Conservation (phyloP, 768 basidiomycete species). For the Termitomyces heimii region DNA sequence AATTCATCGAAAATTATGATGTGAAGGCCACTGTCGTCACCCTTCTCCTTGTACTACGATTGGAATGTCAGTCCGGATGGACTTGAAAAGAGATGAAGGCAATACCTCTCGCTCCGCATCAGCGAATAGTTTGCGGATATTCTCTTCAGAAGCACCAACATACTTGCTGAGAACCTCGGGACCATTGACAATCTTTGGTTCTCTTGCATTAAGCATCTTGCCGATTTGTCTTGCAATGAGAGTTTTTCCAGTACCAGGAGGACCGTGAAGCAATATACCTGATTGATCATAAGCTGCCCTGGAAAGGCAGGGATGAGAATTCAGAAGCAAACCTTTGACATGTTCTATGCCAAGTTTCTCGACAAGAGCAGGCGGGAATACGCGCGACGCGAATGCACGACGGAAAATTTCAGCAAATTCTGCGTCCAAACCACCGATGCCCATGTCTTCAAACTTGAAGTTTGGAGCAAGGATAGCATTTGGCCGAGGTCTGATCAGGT, state of each 20-base stretch:
- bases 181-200: conserved; percentile 98
- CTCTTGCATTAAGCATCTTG: conserved; percentile 96
- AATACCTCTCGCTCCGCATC: conserved; percentile 94
- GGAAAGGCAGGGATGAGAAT: not conserved
- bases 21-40: conserved; percentile 93
- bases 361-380: conserved; percentile 96
- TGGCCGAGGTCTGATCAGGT: conserved; percentile 59
- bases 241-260: conserved; percentile 98
- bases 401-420: conserved; percentile 98
- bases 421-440: conserved; percentile 93
- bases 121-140: conserved; percentile 94
- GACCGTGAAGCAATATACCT: conserved; percentile 94
- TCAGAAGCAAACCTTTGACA: conserved; percentile 70
- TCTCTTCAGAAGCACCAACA: conserved; percentile 96
- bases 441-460: conserved; percentile 99
- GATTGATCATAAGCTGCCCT: not conserved
- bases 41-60: conserved; percentile 88
- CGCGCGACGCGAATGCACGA: conserved; percentile 94
- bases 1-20: conserved; percentile 99
- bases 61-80: not conserved
- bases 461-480: conserved; percentile 96
- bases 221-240: conserved; percentile 98
- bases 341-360: conserved; percentile 98
- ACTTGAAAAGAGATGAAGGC: not conserved
- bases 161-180: conserved; percentile 97